These are phyloP conservation scores for Canariomyces notabilis DNA, from an alignment of 2,329 filamentous ascomycete genomes.

Conservation along the genomic window DNA sequence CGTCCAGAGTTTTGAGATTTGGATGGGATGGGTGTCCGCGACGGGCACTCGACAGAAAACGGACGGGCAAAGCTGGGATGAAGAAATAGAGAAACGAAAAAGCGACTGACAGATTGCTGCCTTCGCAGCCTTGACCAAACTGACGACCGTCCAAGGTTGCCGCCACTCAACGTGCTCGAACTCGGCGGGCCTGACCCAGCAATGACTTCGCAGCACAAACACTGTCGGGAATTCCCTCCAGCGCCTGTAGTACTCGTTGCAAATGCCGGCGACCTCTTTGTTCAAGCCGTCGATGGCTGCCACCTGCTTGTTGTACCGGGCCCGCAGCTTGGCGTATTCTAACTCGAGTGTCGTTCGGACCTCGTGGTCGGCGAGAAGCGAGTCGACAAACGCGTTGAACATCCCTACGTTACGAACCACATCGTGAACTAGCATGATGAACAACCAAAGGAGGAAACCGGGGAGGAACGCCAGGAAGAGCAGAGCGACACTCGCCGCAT, in stretches of 20 bases:
- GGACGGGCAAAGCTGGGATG: neutral
- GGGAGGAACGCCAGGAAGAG: neutral
- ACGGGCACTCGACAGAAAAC: neutral
- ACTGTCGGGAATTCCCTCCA: neutral
- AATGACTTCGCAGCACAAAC: neutral
- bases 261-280: neutral
- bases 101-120: slow-evolving; percentile 7
- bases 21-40: neutral
- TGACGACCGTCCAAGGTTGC: neutral
- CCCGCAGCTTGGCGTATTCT: slow-evolving; percentile 2
- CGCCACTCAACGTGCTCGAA: neutral
- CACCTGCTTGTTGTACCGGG: slow-evolving; percentile 1
- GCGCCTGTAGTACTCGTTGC: slow-evolving; percentile 1
- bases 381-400: slow-evolving; percentile 1
- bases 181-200: neutral
- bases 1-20: neutral
- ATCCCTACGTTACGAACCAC: slow-evolving; percentile 4
- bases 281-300: neutral
- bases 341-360: neutral
- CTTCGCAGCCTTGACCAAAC: no score
- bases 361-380: slow-evolving; percentile 6
- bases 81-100: neutral
- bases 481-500: neutral
- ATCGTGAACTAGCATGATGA: neutral
- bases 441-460: neutral